Evolutionary conservation across 306 rosid genomes (phyloP), one percentile per base, ranked within the genome.

Genomic region (Vicia villosa): DNA sequence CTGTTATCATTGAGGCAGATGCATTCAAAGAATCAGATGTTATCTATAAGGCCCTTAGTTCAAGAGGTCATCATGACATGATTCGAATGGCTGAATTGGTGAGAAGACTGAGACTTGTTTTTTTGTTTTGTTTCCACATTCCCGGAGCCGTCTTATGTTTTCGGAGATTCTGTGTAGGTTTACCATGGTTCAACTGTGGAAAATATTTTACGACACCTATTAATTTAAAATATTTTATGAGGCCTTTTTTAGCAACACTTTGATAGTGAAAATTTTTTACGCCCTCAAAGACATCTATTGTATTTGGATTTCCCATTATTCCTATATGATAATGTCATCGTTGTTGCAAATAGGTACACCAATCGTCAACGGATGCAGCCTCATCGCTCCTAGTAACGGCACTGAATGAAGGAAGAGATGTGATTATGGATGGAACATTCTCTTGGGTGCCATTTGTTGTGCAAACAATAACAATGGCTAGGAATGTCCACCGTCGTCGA

Each of bases 1-100:
- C 98, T 13, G 97, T 93, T 10, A 51, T 83, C 63, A 93, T 93
- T 62, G 98, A 93, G 74, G 98, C 97, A 56, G 98, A 93, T 77
- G 98, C 98, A 66, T 93, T 93, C 63, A 93, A 93, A 79, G 98
- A 93, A 86, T 86, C 97, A 14, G 98, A 93, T 82, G 98, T 93
- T 63, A 85, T 93, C 79, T 93, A 90, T 62, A 88, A 70, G 74
- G 98, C 96, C 80, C 97, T 93, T 49, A 88, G 91, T 80, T 85
- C 96, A 62, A 86, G 97, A 74, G 96, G 96, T 20, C 93, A 90
- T 65, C 82, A 80, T 32, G 97, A 93, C 77, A 90, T 93, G 96
- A 90, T 93, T 76, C 89, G 79, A 74, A 93, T 96, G 36, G 98
- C 98, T 50, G 97, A 93, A 83, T 67, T 93, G 93, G 98, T 93